Conservation (phyloP, 768 basidiomycete genomes). For the Strobilomyces confusus region DNA sequence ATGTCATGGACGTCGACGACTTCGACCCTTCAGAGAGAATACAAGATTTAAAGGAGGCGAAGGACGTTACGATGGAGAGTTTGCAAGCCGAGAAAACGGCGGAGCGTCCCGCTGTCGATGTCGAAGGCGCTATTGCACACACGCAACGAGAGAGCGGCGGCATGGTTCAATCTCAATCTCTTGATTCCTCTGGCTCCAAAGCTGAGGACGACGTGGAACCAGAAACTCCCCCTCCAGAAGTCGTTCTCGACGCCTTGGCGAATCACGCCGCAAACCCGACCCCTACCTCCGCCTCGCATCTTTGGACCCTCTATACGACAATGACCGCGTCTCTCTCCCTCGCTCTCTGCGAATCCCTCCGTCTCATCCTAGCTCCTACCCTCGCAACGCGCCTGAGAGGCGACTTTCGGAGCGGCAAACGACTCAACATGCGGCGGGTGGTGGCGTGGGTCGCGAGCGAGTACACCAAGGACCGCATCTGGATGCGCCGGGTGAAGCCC, state of each 20-base stretch:
- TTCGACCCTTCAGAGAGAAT: slow-evolving; percentile 1
- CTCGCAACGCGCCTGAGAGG: slow-evolving; percentile 90
- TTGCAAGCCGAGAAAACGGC: slow-evolving; percentile 29
- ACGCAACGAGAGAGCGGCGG: slow-evolving; percentile 17
- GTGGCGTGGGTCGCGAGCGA: slow-evolving; percentile 97
- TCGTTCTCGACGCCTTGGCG: slow-evolving; percentile 19
- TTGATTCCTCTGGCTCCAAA: slow-evolving; percentile 27
- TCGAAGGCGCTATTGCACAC: slow-evolving; percentile 48
- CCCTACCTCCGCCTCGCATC: slow-evolving; percentile 45
- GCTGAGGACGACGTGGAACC: slow-evolving; percentile 27
- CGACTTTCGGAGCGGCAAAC: slow-evolving; percentile 96
- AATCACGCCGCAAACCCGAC: slow-evolving; percentile 21
- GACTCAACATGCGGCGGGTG: slow-evolving; percentile 98
- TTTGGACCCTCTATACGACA: slow-evolving; percentile 92
- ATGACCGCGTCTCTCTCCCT: slow-evolving; percentile 90
- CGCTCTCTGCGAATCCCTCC: slow-evolving; percentile 90
- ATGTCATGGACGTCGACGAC: slow-evolving; percentile 51
- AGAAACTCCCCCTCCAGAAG: slow-evolving; percentile 16
- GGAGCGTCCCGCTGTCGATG: slow-evolving; percentile 25
- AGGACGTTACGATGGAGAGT: slow-evolving; percentile 22
- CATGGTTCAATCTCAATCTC: slow-evolving; percentile 5
- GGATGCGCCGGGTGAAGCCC: slow-evolving; percentile 92
- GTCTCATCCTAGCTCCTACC: slow-evolving; percentile 94
- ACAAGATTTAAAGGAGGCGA: slow-evolving; percentile 26
- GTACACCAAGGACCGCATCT: slow-evolving; percentile 99